These are phyloP conservation scores for Nigrospora osmanthi DNA, from an alignment of 2,329 filamentous ascomycete genomes.

Conservation along the genomic window DNA sequence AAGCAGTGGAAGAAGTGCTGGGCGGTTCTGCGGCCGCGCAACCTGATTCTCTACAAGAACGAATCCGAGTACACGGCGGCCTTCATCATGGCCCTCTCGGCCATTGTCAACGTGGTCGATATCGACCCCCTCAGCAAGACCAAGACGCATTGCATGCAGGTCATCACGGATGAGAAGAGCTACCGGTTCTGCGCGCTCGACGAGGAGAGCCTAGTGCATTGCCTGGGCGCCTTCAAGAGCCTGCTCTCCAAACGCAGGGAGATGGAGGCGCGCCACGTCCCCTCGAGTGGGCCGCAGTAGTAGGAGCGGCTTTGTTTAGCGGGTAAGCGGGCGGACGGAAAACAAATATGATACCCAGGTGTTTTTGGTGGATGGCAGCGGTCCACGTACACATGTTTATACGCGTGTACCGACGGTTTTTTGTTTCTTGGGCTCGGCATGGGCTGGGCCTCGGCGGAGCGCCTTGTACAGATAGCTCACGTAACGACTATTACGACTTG, in stretches of 20 bases:
- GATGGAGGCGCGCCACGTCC: constrained; percentile 41
- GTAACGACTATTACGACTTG: too few species aligned
- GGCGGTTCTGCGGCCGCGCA: constrained; percentile 81
- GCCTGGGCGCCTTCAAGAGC: constrained; percentile 88
- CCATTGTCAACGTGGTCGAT: constrained; percentile 84
- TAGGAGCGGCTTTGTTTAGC: too few species aligned
- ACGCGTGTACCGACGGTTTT: too few species aligned
- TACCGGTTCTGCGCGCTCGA: constrained; percentile 69
- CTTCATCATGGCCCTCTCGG: constrained; percentile 70
- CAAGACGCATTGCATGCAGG: constrained; percentile 81
- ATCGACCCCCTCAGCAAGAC: constrained; percentile 80
- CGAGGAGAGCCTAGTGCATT: constrained; percentile 76
- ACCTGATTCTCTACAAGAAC: constrained; percentile 87
- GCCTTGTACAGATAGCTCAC: too few species aligned
- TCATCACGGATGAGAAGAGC: constrained; percentile 88
- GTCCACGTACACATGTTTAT: too few species aligned
- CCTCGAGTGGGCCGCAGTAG: constrained; percentile 9
- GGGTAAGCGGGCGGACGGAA: too few species aligned
- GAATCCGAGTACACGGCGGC: constrained; percentile 83
- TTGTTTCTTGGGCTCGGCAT: background rate
- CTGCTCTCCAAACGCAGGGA: constrained; percentile 64
- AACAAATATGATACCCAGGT: too few species aligned
- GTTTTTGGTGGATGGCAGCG: too few species aligned
- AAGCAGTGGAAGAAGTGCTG: constrained; percentile 93
- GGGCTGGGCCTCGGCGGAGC: background rate